Evolutionary conservation across 2,329 filamentous ascomycete genomes (phyloP).

Genomic region (Cytospora mali): DNA sequence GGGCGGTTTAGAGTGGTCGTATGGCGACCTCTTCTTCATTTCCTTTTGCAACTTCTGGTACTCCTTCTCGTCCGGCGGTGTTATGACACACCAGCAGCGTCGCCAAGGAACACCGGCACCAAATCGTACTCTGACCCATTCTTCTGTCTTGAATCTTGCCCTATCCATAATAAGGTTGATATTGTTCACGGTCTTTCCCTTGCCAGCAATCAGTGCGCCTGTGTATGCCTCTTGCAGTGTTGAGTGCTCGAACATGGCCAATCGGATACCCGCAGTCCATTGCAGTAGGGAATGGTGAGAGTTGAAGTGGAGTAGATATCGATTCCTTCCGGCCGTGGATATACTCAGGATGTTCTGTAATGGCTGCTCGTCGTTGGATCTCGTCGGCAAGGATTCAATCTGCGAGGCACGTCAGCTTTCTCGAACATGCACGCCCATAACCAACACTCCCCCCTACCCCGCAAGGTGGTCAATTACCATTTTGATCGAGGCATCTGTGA

Average conservation of each 20-base stretch:
- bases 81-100: slow-evolving; percentile 94
- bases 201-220: slow-evolving; percentile 90
- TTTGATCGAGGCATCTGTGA: slow-evolving; percentile 96
- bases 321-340: slow-evolving; percentile 92
- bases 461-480: slow-evolving; percentile 71
- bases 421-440: background rate
- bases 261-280: slow-evolving; percentile 92
- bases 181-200: slow-evolving; percentile 86
- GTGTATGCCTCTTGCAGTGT: slow-evolving; percentile 96
- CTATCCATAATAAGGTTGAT: slow-evolving; percentile 88
- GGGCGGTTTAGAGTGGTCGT: slow-evolving; percentile 70
- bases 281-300: slow-evolving; percentile 90
- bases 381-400: slow-evolving; percentile 89
- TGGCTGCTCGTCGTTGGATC: slow-evolving; percentile 73
- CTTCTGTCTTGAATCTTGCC: slow-evolving; percentile 74
- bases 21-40: slow-evolving; percentile 78
- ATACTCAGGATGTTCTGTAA: slow-evolving; percentile 94
- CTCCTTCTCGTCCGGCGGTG: slow-evolving; percentile 92
- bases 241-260: slow-evolving; percentile 92
- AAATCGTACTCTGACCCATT: slow-evolving; percentile 94
- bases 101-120: slow-evolving; percentile 95
- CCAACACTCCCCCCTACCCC: background rate
- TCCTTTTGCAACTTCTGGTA: slow-evolving; percentile 81
- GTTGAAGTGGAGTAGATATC: slow-evolving; percentile 95
- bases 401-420: slow-evolving; percentile 40